Conservation (phyloP, 2,329 filamentous ascomycete genomes). For the Lasiodiplodia sp. region DNA sequence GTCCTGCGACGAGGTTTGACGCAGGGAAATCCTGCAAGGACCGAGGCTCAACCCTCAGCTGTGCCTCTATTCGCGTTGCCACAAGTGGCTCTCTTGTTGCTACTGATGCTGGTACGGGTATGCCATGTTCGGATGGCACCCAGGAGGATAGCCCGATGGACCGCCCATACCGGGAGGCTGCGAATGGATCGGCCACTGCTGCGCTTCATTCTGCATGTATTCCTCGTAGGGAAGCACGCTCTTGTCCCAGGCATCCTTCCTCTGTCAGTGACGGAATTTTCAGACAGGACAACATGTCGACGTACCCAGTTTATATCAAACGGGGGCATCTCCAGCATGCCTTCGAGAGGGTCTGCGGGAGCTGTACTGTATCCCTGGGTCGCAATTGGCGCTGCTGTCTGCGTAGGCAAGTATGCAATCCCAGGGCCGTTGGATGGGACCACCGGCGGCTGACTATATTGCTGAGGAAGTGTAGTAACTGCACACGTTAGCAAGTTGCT, state of each 20-base stretch:
- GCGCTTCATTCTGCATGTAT: slow-evolving; percentile 20
- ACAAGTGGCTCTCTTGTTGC: not conserved
- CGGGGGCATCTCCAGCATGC: slow-evolving; percentile 30
- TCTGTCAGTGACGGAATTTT: not conserved
- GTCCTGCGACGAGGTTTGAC: not conserved
- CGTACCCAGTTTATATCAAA: slow-evolving; percentile 29
- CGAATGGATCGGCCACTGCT: slow-evolving; percentile 17
- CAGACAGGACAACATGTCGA: not conserved
- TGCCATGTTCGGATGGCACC: not conserved
- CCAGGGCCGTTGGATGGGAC: slow-evolving; percentile 18
- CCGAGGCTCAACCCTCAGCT: not conserved
- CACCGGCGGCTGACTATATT: slow-evolving; percentile 7
- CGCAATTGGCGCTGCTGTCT: not conserved
- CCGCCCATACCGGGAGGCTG: slow-evolving; percentile 5
- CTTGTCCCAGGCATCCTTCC: slow-evolving; percentile 26
- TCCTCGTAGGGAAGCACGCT: slow-evolving; percentile 25
- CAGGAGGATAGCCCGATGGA: slow-evolving; percentile 9
- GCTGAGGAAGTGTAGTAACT: slow-evolving; percentile 8
- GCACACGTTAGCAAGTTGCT: not conserved
- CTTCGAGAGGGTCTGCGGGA: slow-evolving; percentile 11
- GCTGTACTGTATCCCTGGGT: slow-evolving; percentile 11
- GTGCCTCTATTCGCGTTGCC: not conserved
- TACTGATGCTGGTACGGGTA: slow-evolving; percentile 24
- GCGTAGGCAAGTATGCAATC: slow-evolving; percentile 17
- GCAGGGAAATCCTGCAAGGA: not conserved